A percentile compares a stretch with the other conserved stretches of the same genome.
Conservation (phyloP, 371 early-diverging fungal species). For the Syncephalastrum racemosum region DNA sequence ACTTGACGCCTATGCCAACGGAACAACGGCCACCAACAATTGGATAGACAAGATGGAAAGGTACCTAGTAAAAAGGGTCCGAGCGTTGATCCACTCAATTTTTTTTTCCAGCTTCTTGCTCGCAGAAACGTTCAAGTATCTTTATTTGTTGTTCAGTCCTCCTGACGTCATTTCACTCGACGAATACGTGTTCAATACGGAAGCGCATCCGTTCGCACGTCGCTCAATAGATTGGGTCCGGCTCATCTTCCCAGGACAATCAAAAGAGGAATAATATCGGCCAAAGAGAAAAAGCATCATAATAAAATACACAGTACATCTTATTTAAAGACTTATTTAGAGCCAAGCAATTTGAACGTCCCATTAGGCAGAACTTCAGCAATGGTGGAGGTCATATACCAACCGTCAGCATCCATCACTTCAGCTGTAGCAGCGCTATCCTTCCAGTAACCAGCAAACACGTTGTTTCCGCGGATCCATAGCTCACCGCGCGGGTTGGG, state of each 20-base stretch:
- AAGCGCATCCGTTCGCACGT: slow-evolving; percentile 66
- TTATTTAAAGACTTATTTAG: slow-evolving; percentile 18
- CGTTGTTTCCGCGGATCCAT: slow-evolving; percentile 59
- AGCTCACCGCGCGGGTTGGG: slow-evolving; percentile 81
- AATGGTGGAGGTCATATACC: slow-evolving; percentile 85
- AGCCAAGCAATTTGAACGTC: slow-evolving; percentile 59
- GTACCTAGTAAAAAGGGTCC: slow-evolving; percentile 6
- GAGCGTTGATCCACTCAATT: background rate
- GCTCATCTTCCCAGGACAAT: too few species aligned
- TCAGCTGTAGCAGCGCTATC: slow-evolving; percentile 51
- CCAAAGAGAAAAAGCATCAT: too few species aligned
- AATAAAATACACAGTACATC: background rate
- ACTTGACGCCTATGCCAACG: slow-evolving; percentile 13
- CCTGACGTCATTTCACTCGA: slow-evolving; percentile 67
- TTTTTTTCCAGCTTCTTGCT: slow-evolving; percentile 66
- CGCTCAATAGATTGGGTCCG: slow-evolving; percentile 8
- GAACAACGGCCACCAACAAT: slow-evolving; percentile 9
- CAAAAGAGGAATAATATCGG: too few species aligned
- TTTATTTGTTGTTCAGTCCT: slow-evolving; percentile 73
- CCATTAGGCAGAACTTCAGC: slow-evolving; percentile 72
- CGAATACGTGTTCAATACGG: slow-evolving; percentile 74
- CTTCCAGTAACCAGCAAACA: slow-evolving; percentile 54
- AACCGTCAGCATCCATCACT: slow-evolving; percentile 71
- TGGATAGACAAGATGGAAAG: slow-evolving; percentile 50
- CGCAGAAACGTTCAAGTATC: slow-evolving; percentile 89